These are phyloP conservation scores for Epicoccum sorghinum DNA, from an alignment of 2,329 filamentous ascomycete genomes.

Conservation along the genomic window DNA sequence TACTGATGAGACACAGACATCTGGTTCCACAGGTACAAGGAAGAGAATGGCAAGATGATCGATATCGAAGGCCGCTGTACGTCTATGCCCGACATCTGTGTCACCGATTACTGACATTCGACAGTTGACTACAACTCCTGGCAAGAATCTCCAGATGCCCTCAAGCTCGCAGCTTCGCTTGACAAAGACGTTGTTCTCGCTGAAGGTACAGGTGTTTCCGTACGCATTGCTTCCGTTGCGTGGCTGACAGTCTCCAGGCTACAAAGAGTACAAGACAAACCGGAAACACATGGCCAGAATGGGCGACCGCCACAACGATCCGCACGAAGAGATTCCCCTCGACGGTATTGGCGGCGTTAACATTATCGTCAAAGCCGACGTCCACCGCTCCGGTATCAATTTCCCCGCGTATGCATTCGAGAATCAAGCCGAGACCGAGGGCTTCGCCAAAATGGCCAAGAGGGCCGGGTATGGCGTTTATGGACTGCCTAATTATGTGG, in stretches of 20 bases:
- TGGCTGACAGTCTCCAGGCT: constrained; percentile 63
- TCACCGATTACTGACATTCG: constrained; percentile 16
- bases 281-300: constrained; percentile 87
- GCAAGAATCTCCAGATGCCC: constrained; percentile 88
- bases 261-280: constrained; percentile 90
- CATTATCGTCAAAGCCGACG: constrained; percentile 96
- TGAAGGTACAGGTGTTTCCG: constrained; percentile 66
- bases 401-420: constrained; percentile 97
- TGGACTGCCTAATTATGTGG: constrained; percentile 94
- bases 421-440: constrained; percentile 98
- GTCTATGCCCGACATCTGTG: constrained; percentile 34
- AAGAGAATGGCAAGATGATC: constrained; percentile 62
- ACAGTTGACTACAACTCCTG: constrained; percentile 98
- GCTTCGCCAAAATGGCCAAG: constrained; percentile 98
- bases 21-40: constrained; percentile 91
- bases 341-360: constrained; percentile 97
- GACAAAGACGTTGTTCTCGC: constrained; percentile 83
- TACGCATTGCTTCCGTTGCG: background rate
- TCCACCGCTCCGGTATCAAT: constrained; percentile 96
- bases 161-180: constrained; percentile 73
- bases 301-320: constrained; percentile 91
- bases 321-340: constrained; percentile 88
- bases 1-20: constrained; percentile 67
- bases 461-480: constrained; percentile 90
- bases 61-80: constrained; percentile 96